phyloP scores from a whole-genome alignment of 2,329 filamentous ascomycete species.

The Dichotomopilus funicola region DNA sequence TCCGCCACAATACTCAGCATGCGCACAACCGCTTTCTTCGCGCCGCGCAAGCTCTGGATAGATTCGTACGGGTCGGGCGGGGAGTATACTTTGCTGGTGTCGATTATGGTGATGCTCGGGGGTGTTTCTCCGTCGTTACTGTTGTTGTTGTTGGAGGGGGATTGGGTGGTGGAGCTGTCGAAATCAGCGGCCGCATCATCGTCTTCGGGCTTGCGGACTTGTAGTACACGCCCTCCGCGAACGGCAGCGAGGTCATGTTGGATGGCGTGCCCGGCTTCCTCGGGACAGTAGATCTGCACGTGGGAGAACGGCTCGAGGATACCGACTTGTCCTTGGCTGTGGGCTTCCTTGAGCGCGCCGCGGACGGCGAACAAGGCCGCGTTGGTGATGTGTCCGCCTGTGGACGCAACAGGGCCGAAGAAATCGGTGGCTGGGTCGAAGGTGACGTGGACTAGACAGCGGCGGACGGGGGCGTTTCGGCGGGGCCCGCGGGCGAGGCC shows the following conservation, averaged over 20 bases:
- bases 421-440: constrained; percentile 61
- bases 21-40: constrained; percentile 41
- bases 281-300: constrained; percentile 78
- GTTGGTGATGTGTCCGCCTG: constrained; percentile 63
- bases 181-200: constrained; percentile 19
- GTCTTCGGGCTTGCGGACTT: constrained; percentile 51
- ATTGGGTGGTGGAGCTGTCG: too few relatives aligned
- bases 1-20: constrained; percentile 68
- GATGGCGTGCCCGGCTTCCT: constrained; percentile 71
- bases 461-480: constrained; percentile 72
- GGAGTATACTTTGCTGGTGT: constrained; percentile 71
- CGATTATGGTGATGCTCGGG: constrained; percentile 42
- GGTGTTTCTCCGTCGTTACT: too few relatives aligned
- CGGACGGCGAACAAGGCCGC: constrained; percentile 57
- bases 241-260: constrained; percentile 73
- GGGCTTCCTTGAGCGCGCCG: constrained; percentile 58
- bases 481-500: constrained; percentile 80
- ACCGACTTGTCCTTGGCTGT: constrained; percentile 47
- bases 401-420: constrained; percentile 59
- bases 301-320: constrained; percentile 94
- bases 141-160: too few relatives aligned
- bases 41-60: constrained; percentile 48
- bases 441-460: constrained; percentile 61
- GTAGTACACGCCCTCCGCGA: constrained; percentile 68
- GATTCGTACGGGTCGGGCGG: constrained; percentile 76